A percentile compares a stretch with the other conserved stretches of the same genome.
Conservation (phyloP, 164 flowering plant species). For the Nymphaea thermarum region DNA sequence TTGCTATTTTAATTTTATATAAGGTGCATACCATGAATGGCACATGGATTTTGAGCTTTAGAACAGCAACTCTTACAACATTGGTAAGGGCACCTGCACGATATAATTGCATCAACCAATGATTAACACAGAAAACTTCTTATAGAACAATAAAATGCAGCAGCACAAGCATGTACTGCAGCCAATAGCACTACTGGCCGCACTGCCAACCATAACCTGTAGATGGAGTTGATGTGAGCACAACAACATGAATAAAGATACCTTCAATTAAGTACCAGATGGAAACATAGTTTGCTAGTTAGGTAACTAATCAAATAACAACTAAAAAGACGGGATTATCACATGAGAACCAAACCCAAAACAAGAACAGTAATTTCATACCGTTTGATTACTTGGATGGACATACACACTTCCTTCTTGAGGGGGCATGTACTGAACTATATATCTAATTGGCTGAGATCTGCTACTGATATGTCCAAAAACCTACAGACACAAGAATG, state of each 20-base stretch:
- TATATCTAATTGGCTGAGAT: slow-evolving; percentile 40
- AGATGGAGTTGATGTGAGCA: neutral
- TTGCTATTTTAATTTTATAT: neutral
- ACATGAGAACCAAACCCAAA: neutral
- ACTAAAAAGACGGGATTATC: neutral
- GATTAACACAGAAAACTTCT: neutral
- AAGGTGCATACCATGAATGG: slow-evolving; percentile 64
- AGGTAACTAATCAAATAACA: too few species aligned
- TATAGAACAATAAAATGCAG: slow-evolving; percentile 3
- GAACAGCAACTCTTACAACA: slow-evolving; percentile 97
- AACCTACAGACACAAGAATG: slow-evolving; percentile 20
- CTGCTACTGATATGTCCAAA: slow-evolving; percentile 44
- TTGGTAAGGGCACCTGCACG: slow-evolving; percentile 75
- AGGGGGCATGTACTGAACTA: slow-evolving; percentile 37
- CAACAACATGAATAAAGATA: too few species aligned
- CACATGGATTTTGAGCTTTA: slow-evolving; percentile 89
- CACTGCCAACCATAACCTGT: slow-evolving; percentile 64
- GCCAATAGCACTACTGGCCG: slow-evolving; percentile 34
- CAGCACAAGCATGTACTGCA: too few species aligned
- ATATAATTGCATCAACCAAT: neutral
- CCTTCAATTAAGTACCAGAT: too few species aligned
- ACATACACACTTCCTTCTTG: slow-evolving; percentile 39
- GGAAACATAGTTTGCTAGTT: too few species aligned
- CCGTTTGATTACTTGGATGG: slow-evolving; percentile 52
- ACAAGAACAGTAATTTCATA: slow-evolving; percentile 16